Conservation (phyloP, 768 basidiomycete genomes). For the Boletus edulis region DNA sequence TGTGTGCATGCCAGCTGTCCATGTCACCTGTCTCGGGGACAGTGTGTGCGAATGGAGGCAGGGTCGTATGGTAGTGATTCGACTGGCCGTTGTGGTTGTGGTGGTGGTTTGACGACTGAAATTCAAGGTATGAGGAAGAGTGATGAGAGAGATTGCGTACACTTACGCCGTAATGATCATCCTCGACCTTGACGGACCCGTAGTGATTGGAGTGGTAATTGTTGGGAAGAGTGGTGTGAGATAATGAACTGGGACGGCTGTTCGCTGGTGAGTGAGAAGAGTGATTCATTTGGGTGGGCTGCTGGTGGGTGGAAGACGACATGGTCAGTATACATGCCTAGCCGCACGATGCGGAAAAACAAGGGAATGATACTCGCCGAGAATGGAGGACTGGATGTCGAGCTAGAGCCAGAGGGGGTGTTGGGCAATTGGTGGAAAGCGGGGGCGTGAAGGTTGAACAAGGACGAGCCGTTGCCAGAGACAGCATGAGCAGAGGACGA, state of each 20-base stretch:
- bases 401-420: constrained; percentile 69
- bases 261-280: constrained; percentile 48
- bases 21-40: constrained; percentile 40
- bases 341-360: constrained; percentile 26
- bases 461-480: constrained; percentile 37
- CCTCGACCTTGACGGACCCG: constrained; percentile 63
- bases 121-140: background rate
- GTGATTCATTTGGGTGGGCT: constrained; percentile 70
- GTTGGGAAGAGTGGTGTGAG: constrained; percentile 38
- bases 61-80: constrained; percentile 40
- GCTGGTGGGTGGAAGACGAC: constrained; percentile 40
- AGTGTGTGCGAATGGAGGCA: constrained; percentile 49
- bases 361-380: constrained; percentile 74
- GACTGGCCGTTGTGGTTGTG: constrained; percentile 34
- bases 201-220: constrained; percentile 50
- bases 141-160: constrained; percentile 2
- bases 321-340: constrained; percentile 56
- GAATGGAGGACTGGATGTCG: constrained; percentile 77
- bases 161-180: constrained; percentile 57
- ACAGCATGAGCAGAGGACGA: constrained; percentile 40
- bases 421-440: constrained; percentile 63
- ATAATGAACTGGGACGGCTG: constrained; percentile 43
- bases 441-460: constrained; percentile 54
- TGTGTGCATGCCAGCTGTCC: constrained; percentile 55
- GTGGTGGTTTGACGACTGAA: constrained; percentile 31